Conservation (phyloP, 345 rosid species). For the Chamaenerion angustifolium region DNA sequence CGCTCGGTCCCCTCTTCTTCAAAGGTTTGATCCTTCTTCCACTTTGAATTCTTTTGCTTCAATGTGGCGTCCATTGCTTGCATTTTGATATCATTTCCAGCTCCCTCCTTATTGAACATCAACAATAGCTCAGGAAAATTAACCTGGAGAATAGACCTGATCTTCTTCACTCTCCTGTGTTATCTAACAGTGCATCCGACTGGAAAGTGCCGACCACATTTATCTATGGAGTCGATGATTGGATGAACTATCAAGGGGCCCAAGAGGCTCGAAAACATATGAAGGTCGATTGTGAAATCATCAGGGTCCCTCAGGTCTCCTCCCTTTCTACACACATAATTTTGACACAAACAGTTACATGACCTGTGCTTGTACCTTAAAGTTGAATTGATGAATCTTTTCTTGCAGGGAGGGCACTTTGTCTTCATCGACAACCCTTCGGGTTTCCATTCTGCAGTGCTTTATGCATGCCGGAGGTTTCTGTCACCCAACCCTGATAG, state of each 20-base stretch:
- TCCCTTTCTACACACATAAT: slow-evolving; percentile 3
- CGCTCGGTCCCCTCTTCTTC: slow-evolving; percentile 70
- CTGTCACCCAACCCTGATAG: slow-evolving; percentile 35
- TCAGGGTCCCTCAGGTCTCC: slow-evolving; percentile 78
- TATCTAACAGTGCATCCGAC: slow-evolving; percentile 59
- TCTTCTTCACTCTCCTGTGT: slow-evolving; percentile 3
- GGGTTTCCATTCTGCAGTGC: slow-evolving; percentile 62
- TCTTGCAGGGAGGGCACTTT: slow-evolving; percentile 67
- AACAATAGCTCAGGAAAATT: too few relatives aligned
- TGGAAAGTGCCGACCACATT: slow-evolving; percentile 98
- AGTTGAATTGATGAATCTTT: too few relatives aligned
- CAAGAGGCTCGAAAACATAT: slow-evolving; percentile 65
- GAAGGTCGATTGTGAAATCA: slow-evolving; percentile 92
- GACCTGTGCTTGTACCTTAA: too few relatives aligned
- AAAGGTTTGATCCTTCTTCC: slow-evolving; percentile 36
- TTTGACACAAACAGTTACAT: neutral
- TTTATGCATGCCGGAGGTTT: slow-evolving; percentile 62
- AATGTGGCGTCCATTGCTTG: too few relatives aligned
- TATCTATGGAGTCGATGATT: slow-evolving; percentile 72
- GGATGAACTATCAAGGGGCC: slow-evolving; percentile 93
- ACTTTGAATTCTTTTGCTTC: neutral
- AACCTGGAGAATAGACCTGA: too few relatives aligned
- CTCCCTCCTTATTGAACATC: too few relatives aligned
- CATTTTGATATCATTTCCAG: too few relatives aligned
- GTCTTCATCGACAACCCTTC: slow-evolving; percentile 77